Percentiles rank a stretch among this genome's conserved stretches.
phyloP scores from a whole-genome alignment of 768 basidiomycete species.

The Leccinum olivaceopallidum region DNA sequence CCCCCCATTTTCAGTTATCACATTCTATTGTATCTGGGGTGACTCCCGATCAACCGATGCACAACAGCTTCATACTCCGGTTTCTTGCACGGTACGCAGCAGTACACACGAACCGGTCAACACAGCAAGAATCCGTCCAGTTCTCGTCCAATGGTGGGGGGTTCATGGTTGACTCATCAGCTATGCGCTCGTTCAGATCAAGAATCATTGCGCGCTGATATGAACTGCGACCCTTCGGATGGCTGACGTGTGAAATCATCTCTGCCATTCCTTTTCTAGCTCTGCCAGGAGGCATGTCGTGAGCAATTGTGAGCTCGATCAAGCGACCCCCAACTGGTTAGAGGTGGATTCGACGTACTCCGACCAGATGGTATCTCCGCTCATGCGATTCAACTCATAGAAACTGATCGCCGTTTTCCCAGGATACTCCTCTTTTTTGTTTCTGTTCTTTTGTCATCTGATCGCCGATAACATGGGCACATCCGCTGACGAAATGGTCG shows the following conservation, averaged over 20 bases:
- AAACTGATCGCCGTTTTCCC: slow-evolving; percentile 1
- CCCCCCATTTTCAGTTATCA: slow-evolving; percentile 13
- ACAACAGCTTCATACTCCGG: slow-evolving; percentile 12
- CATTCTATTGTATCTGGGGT: slow-evolving; percentile 21
- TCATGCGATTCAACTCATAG: slow-evolving; percentile 8
- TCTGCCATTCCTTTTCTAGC: slow-evolving; percentile 8
- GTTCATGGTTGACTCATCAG: slow-evolving; percentile 20
- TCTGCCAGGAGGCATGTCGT: not conserved
- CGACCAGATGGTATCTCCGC: slow-evolving; percentile 5
- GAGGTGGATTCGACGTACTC: not conserved
- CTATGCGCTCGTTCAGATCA: not conserved
- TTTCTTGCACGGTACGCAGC: slow-evolving; percentile 16
- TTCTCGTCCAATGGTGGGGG: slow-evolving; percentile 25
- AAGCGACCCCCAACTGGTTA: not conserved
- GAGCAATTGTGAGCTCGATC: slow-evolving; percentile 4
- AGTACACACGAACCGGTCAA: slow-evolving; percentile 19
- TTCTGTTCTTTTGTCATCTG: not conserved
- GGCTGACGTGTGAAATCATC: slow-evolving; percentile 10
- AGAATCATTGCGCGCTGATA: not conserved
- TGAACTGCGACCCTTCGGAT: slow-evolving; percentile 1
- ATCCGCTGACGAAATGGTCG: slow-evolving; percentile 10
- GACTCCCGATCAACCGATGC: slow-evolving; percentile 4
- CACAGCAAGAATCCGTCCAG: slow-evolving; percentile 21
- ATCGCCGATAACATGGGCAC: not conserved
- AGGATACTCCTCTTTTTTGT: not conserved